Base-by-base conservation (phyloP, 495 filamentous ascomycete genomes). In the Trichodelitschia bisporula region DNA sequence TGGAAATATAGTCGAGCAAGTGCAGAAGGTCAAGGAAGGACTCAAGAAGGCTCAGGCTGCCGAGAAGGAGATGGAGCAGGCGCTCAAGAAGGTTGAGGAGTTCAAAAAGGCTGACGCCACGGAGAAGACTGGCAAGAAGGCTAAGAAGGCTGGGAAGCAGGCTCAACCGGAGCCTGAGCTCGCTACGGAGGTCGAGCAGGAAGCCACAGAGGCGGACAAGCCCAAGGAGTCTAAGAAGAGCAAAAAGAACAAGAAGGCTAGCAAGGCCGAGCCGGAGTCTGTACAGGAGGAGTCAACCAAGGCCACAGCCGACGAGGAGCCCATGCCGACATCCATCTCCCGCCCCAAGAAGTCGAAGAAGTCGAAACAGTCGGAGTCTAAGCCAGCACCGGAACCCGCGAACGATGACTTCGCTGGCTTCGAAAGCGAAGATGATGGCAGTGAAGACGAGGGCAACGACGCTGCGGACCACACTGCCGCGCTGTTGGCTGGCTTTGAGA, bases 401-500 rank as follows among this genome's bases (percentile, higher is more conserved):
- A 12, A 25, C 8, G 21, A 25, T 8, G 21, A 25, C 8, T 8
- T 25, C 12, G 21, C 21, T 25, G 8, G 8, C 21, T n/a, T n/a
- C n/a, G n/a, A n/a, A n/a, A n/a, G n/a, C n/a, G n/a, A n/a, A n/a
- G n/a, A n/a, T n/a, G n/a, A n/a, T n/a, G n/a, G n/a, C n/a, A n/a
- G n/a, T n/a, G 40, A 40, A 11, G 36, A 38, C 6, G 31, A 40
- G 18, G 38, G 38, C 15, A 19, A 30, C 14, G 26, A 30, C 20
- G n/a, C n/a, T n/a, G n/a, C n/a, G n/a, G 73, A 78, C 41, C 71
- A 75, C 41, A 79, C 63, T 37, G 65, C 56, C 40, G 77, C 58
- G 29, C 66, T 67, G 36, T 69, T 69, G 43, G 71, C 59, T 40
- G 75, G 75, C 13, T 79, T 92, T 43, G 80, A 91, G 48, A 80